Evolutionary conservation across 192 early-diverging fungal species (phyloP).

Genomic region (Paraglomus occultum): DNA sequence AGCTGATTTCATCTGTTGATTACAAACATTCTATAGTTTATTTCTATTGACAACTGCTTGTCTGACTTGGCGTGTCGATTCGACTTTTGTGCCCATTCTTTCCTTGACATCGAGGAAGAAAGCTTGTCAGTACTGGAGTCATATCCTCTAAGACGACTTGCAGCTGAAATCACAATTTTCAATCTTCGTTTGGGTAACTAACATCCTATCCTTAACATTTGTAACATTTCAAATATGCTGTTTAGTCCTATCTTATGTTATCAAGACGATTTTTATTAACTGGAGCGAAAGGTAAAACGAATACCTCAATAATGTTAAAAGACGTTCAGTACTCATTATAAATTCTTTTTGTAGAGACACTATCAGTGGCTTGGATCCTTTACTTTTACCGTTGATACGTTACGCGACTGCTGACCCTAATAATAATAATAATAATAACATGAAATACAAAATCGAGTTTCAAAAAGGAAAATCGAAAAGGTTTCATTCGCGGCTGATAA

Average conservation of each 20-base stretch:
- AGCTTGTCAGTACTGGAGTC: constrained; percentile 21
- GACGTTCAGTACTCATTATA: not conserved
- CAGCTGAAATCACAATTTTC: not conserved
- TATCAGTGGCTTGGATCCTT: not conserved
- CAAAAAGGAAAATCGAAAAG: not conserved
- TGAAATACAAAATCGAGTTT: not conserved
- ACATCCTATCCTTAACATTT: not conserved
- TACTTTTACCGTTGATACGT: constrained; percentile 11
- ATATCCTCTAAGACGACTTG: not conserved
- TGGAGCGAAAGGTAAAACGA: not conserved
- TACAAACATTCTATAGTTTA: not conserved
- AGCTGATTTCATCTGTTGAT: not conserved
- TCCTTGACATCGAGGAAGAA: constrained; percentile 19
- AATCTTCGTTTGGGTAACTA: not conserved
- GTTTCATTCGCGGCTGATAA: not conserved
- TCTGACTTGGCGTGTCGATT: not conserved
- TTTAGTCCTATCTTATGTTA: not conserved
- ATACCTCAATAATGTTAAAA: not conserved
- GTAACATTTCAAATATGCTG: constrained; percentile 11
- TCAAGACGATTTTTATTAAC: not conserved
- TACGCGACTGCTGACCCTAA: not conserved
- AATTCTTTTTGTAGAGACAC: not conserved
- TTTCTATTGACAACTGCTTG: not conserved
- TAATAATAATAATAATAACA: not conserved
- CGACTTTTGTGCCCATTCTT: constrained; percentile 12